Evolutionary conservation across 257 asterid species (phyloP), one percentile per base, ranked within the genome.

Genomic region (Nicotiana otophora): DNA sequence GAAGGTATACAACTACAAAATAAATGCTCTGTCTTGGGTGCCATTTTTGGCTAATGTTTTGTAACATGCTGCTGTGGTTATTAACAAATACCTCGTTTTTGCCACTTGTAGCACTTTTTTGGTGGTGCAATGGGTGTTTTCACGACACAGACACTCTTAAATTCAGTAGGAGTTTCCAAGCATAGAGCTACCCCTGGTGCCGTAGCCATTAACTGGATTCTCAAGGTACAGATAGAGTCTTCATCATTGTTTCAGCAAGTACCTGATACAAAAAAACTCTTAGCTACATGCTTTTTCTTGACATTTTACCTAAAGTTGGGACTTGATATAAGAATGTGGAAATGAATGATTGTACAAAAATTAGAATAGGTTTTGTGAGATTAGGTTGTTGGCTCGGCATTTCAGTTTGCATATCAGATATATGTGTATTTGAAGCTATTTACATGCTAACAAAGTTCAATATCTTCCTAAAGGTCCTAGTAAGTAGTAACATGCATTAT

Each of bases 81-180:
- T 74, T 74, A 17, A 26, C 63, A 48, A 51, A 61, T 72, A 64
- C 83, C 86, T 34, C 69, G 53, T 87, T 53, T 78, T 85, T 84
- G 80, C 74, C 57, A 39, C 61, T 76, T 87, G 89, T 84, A 96
- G 98, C 97, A 96, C 91, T 94, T 96, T 85, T 94, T 95, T 74
- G 99, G 99, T n/a, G 99, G 99, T 85, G 99, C 98, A 58, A 96
- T 96, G 98, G 93, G 99, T 81, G 99, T 94, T 81, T 96, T 96
- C 83, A 96, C 99, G 5, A 96, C 98, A n/a, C 98, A 94, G 86
- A 89, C 99, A 61, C 97, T 96, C 65, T 89, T 96, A 77, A 83
- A 86, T 69, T 96, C 99, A 8, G 94, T 96, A 63, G 99, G 99
- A 86, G 92, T 94, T 68, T 89, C 96, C 77, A 87, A 88, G 86